Evolutionary conservation across 352 stramenopile genomes (phyloP), one percentile per base, ranked within the genome.

Genomic region (Thalassiosira gravida): DNA sequence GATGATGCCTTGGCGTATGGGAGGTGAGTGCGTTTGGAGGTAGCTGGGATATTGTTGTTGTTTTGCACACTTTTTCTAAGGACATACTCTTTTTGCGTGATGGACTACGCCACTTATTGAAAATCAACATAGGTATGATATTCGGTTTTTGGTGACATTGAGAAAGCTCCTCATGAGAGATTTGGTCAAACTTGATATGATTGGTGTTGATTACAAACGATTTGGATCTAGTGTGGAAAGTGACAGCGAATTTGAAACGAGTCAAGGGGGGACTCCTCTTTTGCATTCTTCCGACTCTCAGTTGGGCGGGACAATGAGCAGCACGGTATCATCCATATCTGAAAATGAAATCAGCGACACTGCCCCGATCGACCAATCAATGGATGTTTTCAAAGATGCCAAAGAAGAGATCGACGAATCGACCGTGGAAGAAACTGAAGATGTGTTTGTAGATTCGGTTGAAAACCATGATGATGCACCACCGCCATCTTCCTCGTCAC

Each of bases 111-210:
- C n/a, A n/a, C n/a, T n/a, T n/a, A n/a, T n/a, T n/a, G n/a, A n/a
- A n/a, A n/a, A n/a, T n/a, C n/a, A n/a, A n/a, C n/a, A n/a, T n/a
- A n/a, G n/a, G 67, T 91, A 83, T 61, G 90, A 95, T 71, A 82
- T 92, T 16, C 80, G 89, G 27, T 93, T 85, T 68, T 74, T 95
- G 7, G 61, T 92, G 44, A 56, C 63, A 35, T 58, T 95, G 47
- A 71, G 85, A 42, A 86, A 77, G 73, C 68, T 92, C 3, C 82
- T 95, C 74, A 88, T 89, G 7, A 87, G 80, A 77, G 84, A 93
- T 82, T 82, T 90, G 46, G 35, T 65, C 8, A 77, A 80, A 32
- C 25, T 77, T 29, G 76, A 79, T 49, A 72, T 84, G 47, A 24
- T 74, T 7, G 18, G 32, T 57, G 27, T 3, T 49, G 30, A 16